phyloP scores from a whole-genome alignment of 495 filamentous ascomycete species.

The Trichocladium antarcticum region DNA sequence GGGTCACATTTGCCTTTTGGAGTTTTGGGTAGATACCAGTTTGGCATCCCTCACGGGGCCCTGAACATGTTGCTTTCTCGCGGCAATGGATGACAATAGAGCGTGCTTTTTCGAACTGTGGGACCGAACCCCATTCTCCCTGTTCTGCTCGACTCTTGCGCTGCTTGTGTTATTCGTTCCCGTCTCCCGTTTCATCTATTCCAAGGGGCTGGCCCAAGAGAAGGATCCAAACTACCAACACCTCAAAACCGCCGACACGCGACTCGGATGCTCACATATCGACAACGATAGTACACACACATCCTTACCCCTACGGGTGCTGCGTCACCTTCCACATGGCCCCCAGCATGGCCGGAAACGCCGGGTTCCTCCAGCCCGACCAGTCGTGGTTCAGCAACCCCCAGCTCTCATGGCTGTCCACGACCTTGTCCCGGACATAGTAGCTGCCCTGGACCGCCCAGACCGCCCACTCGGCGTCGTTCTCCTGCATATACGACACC shows the following conservation, averaged over 20 bases:
- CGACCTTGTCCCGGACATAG: slow-evolving; percentile 34
- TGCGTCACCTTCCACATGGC: slow-evolving; percentile 36
- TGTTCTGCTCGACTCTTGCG: no score
- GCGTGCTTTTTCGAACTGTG: no score
- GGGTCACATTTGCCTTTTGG: background rate
- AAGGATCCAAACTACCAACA: no score
- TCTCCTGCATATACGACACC: slow-evolving; percentile 32
- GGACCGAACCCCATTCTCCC: no score
- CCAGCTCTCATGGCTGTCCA: slow-evolving; percentile 36
- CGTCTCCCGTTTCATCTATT: no score
- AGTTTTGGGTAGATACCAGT: background rate
- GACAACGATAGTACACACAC: no score
- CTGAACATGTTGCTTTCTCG: no score
- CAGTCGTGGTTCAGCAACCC: slow-evolving; percentile 36
- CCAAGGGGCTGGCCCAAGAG: no score
- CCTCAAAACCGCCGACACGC: no score
- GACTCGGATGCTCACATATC: no score
- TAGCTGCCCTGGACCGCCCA: slow-evolving; percentile 43
- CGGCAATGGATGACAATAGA: background rate
- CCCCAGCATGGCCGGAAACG: slow-evolving; percentile 26
- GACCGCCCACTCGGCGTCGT: slow-evolving; percentile 42
- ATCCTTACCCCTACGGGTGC: slow-evolving; percentile 29
- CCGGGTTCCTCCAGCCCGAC: slow-evolving; percentile 35
- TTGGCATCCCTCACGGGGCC: no score
- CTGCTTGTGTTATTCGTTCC: no score